Evolutionary conservation across 2,329 filamentous ascomycete species (phyloP).

Genomic region (Neurospora sp.): DNA sequence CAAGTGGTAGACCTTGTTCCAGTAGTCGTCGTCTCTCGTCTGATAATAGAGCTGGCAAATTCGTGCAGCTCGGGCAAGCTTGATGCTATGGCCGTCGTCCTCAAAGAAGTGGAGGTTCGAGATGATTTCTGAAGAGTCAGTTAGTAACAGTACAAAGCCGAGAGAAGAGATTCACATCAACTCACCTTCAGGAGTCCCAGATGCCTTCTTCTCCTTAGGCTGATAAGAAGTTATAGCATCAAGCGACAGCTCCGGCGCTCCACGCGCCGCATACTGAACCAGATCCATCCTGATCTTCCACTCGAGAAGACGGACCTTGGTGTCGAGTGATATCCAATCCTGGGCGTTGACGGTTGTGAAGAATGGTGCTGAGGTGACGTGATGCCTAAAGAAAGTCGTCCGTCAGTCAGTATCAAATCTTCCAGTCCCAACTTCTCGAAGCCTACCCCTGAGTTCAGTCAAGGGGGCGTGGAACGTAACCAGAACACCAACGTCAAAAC

Average conservation of each 20-base stretch:
- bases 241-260: slow-evolving; percentile 48
- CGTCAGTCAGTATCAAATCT: background rate
- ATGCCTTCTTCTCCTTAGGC: slow-evolving; percentile 31
- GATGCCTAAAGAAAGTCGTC: slow-evolving; percentile 50
- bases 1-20: slow-evolving; percentile 51
- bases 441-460: background rate
- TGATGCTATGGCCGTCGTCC: slow-evolving; percentile 78
- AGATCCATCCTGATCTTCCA: slow-evolving; percentile 74
- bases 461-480: no score
- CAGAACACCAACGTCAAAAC: background rate
- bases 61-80: slow-evolving; percentile 61
- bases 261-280: slow-evolving; percentile 61
- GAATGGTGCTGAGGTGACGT: slow-evolving; percentile 61
- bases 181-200: slow-evolving; percentile 32
- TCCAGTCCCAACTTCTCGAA: background rate
- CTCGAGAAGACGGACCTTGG: slow-evolving; percentile 64
- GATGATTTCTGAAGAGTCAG: slow-evolving; percentile 30
- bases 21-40: slow-evolving; percentile 36
- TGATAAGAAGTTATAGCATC: slow-evolving; percentile 52
- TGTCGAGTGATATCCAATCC: slow-evolving; percentile 47
- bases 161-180: slow-evolving; percentile 11
- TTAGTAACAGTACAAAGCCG: background rate
- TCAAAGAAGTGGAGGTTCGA: slow-evolving; percentile 35
- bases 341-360: slow-evolving; percentile 59
- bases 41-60: slow-evolving; percentile 47